Conservation (phyloP, 176 grass and related monocot genomes). For the Thalia dealbata region DNA sequence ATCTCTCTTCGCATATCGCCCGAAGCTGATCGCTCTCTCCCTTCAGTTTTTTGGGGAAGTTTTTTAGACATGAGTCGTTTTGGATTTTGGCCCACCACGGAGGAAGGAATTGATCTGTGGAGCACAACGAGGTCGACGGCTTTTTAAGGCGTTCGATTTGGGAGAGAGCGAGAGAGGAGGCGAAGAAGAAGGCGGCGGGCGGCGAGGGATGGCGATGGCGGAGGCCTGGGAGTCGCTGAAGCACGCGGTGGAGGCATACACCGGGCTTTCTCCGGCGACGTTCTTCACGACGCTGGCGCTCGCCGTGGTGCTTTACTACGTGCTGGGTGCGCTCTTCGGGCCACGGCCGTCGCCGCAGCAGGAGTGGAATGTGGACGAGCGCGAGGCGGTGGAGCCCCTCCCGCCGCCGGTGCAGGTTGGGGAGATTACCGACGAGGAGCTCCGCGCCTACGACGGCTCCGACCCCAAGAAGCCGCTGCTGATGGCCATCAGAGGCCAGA, state of each 20-base stretch:
- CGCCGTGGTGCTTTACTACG: constrained; percentile 63
- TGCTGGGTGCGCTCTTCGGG: constrained; percentile 53
- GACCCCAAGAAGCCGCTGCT: constrained; percentile 64
- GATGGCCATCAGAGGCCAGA: constrained; percentile 92
- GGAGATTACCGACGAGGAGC: constrained; percentile 64
- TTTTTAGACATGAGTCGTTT: too few relatives aligned
- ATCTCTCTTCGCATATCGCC: too few relatives aligned
- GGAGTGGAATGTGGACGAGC: constrained; percentile 15
- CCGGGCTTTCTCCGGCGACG: constrained; percentile 60
- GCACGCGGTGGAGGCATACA: constrained; percentile 64
- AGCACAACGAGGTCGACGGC: neutral
- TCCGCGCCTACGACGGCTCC: constrained; percentile 61
- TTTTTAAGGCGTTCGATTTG: neutral
- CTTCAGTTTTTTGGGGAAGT: too few relatives aligned
- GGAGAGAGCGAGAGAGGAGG: neutral
- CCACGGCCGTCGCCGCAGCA: constrained; percentile 22
- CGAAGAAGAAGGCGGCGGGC: neutral
- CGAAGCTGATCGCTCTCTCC: too few relatives aligned
- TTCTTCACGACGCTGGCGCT: constrained; percentile 81
- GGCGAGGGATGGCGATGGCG: constrained; percentile 31
- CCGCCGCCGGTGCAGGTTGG: constrained; percentile 70
- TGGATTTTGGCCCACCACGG: too few relatives aligned
- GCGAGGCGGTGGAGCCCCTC: constrained; percentile 60
- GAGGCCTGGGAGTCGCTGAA: constrained; percentile 77
- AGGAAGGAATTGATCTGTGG: neutral